A percentile compares a stretch with the other conserved stretches of the same genome.
Conservation (phyloP, 495 filamentous ascomycete genomes). For the Endocarpon pusillum region DNA sequence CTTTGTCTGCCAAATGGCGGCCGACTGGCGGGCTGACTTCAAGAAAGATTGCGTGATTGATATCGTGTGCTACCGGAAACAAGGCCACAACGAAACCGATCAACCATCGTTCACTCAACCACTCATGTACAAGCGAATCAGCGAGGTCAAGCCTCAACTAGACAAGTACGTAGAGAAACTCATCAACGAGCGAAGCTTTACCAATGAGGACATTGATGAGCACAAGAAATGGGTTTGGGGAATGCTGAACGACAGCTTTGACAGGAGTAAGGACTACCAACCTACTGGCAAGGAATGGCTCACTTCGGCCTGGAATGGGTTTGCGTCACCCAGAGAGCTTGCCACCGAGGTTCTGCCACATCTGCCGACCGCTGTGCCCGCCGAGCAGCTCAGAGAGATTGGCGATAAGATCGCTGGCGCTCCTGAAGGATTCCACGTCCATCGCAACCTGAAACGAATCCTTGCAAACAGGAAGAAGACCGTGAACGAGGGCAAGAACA, state of each 20-base stretch:
- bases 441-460: conserved; percentile 95
- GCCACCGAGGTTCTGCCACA: conserved; percentile 90
- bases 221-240: conserved; percentile 99
- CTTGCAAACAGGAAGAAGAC: conserved; percentile 78
- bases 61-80: conserved; percentile 95
- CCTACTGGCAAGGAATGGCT: conserved; percentile 95
- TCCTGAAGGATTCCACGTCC: conserved; percentile 73
- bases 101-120: conserved; percentile 99
- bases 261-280: conserved; percentile 93
- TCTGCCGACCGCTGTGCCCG: conserved; percentile 64
- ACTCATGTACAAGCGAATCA: conserved; percentile 96
- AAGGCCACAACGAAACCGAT: conserved; percentile 98
- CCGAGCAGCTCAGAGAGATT: conserved; percentile 56
- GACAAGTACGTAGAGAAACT: conserved; percentile 81
- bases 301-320: conserved; percentile 95
- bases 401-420: conserved; percentile 54
- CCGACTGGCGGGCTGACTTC: conserved; percentile 96
- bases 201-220: conserved; percentile 93
- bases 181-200: conserved; percentile 79
- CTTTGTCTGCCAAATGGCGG: conserved; percentile 90
- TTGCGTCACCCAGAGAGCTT: conserved; percentile 96
- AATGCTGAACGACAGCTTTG: conserved; percentile 93
- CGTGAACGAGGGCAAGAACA: conserved; percentile 79
- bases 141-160: conserved; percentile 58
- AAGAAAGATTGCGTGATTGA: conserved; percentile 95